Evolutionary conservation across 805 yeast genomes (phyloP).

Genomic region (Brettanomyces anomalus): DNA sequence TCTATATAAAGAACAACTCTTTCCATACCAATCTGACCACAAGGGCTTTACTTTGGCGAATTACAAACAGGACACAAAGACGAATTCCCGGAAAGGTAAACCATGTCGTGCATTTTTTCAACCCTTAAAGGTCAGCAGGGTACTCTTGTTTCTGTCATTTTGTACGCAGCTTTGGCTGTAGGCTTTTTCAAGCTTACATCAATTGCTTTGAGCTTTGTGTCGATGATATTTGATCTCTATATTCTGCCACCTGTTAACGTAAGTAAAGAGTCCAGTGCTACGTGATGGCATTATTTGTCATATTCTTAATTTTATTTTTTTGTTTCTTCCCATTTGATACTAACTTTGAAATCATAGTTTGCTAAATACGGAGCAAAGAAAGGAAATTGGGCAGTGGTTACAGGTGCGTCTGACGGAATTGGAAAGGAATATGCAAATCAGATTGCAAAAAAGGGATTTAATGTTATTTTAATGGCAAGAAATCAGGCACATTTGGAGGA

Average conservation of each 20-base stretch:
- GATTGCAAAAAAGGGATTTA: conserved; percentile 79
- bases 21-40: no score
- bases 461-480: conserved; percentile 76
- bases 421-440: conserved; percentile 89
- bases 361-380: conserved; percentile 66
- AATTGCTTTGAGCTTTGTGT: conserved; percentile 36
- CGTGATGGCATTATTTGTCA: no score
- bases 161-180: conserved; percentile 39
- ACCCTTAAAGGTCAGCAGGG: not conserved
- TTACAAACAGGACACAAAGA: no score
- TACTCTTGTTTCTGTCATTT: conserved; percentile 7
- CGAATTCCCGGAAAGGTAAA: no score
- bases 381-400: conserved; percentile 86
- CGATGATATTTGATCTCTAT: conserved; percentile 55
- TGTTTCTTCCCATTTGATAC: not conserved
- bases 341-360: conserved; percentile 19
- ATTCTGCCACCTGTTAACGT: conserved; percentile 47
- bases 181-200: conserved; percentile 57
- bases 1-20: no score
- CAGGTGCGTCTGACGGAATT: conserved; percentile 97
- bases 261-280: not conserved
- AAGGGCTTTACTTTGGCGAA: no score
- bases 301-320: no score
- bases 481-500: conserved; percentile 67
- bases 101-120: no score